Base-by-base conservation (phyloP, 306 rosid species). In the Coriaria nepalensis region DNA sequence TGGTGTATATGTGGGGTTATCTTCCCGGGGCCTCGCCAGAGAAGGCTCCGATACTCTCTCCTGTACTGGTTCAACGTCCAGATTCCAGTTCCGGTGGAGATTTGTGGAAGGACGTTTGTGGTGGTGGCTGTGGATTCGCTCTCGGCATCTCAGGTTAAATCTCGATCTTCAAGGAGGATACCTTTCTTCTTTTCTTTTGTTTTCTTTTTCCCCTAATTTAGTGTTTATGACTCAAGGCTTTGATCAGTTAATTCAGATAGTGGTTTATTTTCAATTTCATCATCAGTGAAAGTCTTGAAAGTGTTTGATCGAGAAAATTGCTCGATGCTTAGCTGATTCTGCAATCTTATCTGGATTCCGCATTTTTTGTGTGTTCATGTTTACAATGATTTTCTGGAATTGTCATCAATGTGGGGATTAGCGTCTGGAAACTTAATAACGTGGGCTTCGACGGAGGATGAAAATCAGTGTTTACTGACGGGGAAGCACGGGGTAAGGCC, bases 121-220 rank as follows among this genome's bases (percentile, higher is more conserved):
- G 81, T 10, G 96, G 94, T n/a, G 96, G 96, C 40, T 83, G 94
- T 56, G 96, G 96, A 61, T 87, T 83, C 60, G 93, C 96, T 43
- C 60, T 74, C 79, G 96, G 93, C 57, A 67, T 80, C 37, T 87
- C 94, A 60, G 96, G 96, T 87, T 50, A 45, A 45, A 13, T 50
- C 64, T 66, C 50, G 35, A 35, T 59, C 69, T 53, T 33, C 64
- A 20, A 20, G 29, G 29, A 10, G 29, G 6, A 11, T 33, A 15
- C 45, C 37, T 14, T 50, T 47, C 12, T 13, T 7, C 40, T 8
- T 6, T 46, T 48, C 57, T 32, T 0, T 8, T n/a, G n/a, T 6
- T 60, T 55, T 6, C 12, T 33, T 14, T 52, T 61, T 58, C 13
- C 48, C n/a, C n/a, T n/a, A 13, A 45, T 65, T 34, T 7, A 10